These are phyloP conservation scores for Nakaseomyces nivariensis DNA, from an alignment of 1,139 yeast genomes.

Conservation along the genomic window DNA sequence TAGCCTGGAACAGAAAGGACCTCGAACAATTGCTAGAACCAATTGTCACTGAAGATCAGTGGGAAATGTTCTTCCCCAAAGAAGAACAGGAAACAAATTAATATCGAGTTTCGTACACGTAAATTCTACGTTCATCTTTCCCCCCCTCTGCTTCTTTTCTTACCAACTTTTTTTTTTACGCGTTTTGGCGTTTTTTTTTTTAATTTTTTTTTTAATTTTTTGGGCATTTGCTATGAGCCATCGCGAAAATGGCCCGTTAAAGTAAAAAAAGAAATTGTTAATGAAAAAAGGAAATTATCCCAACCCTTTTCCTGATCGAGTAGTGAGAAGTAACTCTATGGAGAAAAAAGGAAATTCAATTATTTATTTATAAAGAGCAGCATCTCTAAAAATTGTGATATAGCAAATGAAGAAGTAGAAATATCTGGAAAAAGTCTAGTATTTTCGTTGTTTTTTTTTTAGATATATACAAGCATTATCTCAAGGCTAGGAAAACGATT, in stretches of 20 bases:
- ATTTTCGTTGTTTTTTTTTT: no score
- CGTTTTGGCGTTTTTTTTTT: background rate
- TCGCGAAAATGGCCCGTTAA: background rate
- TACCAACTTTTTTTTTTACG: background rate
- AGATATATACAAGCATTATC: no score
- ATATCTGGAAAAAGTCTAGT: no score
- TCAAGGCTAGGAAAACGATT: no score
- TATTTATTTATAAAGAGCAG: no score
- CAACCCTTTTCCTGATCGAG: background rate
- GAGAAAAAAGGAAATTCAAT: no score
- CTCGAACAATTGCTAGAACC: background rate
- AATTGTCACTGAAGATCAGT: background rate
- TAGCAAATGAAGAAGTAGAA: no score
- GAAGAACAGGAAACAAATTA: background rate
- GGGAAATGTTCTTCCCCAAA: background rate
- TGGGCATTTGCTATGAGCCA: background rate
- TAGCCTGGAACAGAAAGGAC: background rate
- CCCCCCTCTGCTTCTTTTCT: no score
- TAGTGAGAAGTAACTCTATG: background rate
- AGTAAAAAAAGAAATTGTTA: background rate
- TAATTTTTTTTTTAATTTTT: background rate
- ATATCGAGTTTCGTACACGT: no score
- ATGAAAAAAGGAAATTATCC: background rate
- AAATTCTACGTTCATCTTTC: no score
- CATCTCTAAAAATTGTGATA: no score